These are phyloP conservation scores for Blastobotrys raffinosifermentans DNA, from an alignment of 1,139 yeast species.

Conservation along the genomic window DNA sequence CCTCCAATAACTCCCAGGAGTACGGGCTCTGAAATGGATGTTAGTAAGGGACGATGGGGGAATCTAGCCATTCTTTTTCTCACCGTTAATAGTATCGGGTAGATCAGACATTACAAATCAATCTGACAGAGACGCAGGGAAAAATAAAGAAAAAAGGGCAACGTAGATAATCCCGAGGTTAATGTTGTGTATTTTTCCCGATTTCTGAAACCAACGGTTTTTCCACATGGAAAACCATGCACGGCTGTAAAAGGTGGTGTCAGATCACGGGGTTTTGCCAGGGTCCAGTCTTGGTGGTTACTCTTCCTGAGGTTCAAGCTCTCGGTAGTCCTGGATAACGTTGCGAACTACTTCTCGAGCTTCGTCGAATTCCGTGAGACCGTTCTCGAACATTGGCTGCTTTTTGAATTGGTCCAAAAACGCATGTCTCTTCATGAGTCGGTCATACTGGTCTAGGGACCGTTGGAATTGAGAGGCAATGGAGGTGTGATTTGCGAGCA, in stretches of 20 bases:
- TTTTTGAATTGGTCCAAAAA: slow-evolving; percentile 73
- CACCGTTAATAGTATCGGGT: slow-evolving; percentile 20
- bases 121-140: too few species aligned
- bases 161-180: too few species aligned
- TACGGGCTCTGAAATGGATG: slow-evolving; percentile 46
- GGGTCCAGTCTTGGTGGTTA: too few species aligned
- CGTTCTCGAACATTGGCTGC: slow-evolving; percentile 51
- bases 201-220: too few species aligned
- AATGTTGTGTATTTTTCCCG: too few species aligned
- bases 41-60: background rate
- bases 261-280: too few species aligned
- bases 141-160: too few species aligned
- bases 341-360: slow-evolving; percentile 66
- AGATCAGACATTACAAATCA: slow-evolving; percentile 6
- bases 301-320: slow-evolving; percentile 44
- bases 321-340: slow-evolving; percentile 66
- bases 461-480: slow-evolving; percentile 60
- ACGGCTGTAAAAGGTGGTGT: too few species aligned
- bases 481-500: slow-evolving; percentile 73
- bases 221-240: too few species aligned
- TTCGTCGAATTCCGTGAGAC: slow-evolving; percentile 71
- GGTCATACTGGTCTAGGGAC: slow-evolving; percentile 71
- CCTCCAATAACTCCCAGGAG: slow-evolving; percentile 92
- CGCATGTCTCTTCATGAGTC: slow-evolving; percentile 73
- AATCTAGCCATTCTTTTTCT: slow-evolving; percentile 3